Evolutionary conservation across 805 yeast species (phyloP), one percentile per base, ranked within the genome.

Genomic region (Candida verbasci): DNA sequence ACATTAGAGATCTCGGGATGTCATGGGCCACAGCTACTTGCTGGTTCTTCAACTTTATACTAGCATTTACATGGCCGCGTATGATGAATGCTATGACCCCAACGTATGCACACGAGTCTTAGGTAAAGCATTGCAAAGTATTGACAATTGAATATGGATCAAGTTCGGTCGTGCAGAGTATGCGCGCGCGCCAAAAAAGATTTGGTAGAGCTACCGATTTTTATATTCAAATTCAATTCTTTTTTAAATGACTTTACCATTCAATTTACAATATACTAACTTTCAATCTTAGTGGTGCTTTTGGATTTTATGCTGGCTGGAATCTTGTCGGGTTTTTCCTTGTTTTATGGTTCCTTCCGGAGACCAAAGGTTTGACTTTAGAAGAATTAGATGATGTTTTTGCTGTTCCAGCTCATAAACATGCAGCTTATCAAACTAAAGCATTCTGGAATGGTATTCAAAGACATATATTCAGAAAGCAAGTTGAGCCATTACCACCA

Each of bases 241-340:
- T 23, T 23, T 6, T 7, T 7, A 18, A 18, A 18, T 8, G 10
- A 24, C 5, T 24, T n/a, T 7, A 4, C 10, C 10, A 9, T 24
- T 24, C 10, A 21, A 8, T 24, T 11, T 7, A 24, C 10, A 11
- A 7, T 12, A 14, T 25, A 25, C 28, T 25, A 25, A 25, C 28
- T 14, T 6, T 25, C 4, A n/a, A n/a, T 25, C 6, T 14, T 14
- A 25, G 28, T 46, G 95, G 96, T 57, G 94, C 94, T 3, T 86
- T 84, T 55, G 88, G 93, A 10, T 86, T 80, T 73, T 86, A 85
- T 52, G 95, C 93, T 1, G 95, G 82, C 10, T 82, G 91, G 89
- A 86, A 86, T 56, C 48, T 78, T 40, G 63, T 78, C 37, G 86
- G 85, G 0, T 80, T 79, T 65, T 76, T 79, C 61, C 48, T 85